Base-by-base conservation (phyloP, 2,329 filamentous ascomycete genomes). In the Diaporthe nobilis region DNA sequence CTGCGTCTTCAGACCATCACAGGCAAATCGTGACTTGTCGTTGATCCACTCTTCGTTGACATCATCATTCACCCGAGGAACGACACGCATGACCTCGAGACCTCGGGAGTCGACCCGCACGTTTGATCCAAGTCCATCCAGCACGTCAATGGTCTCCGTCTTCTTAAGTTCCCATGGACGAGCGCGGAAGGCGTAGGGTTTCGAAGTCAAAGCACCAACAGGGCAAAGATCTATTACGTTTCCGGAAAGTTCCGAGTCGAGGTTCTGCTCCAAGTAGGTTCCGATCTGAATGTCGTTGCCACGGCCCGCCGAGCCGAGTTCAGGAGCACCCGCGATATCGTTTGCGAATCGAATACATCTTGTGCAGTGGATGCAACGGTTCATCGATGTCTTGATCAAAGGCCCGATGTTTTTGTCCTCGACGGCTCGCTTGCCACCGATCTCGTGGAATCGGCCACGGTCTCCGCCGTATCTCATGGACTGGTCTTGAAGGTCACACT, bases 41-140 rank as follows among this genome's bases (percentile, higher is more conserved):
- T 98, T 97, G 85, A 99, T 98, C 97, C 97, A 99, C 86, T 99
- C 97, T 88, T 99, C 97, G 85, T 99, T 99, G 81, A 99, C 92
- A 81, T 98, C 96, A 83, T 99, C 97, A 84, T 99, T 99, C 77
- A 99, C 90, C 81, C 97, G 92, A 76, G 97, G 97, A 22, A 98
- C 84, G 77, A 99, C 90, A 81, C 97, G 93, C 96, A 99, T 98
- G 71, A 99, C 96, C 87, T 98, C 96, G 79, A 98, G 89, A 76
- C 97, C 97, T 82, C 97, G 92, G 75, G 95, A 94, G 86, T 99
- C 97, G 60, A 98, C 93, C 60, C 97, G 93, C 81, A 99, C 97
- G 84, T 97, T 98, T 75, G 96, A 98, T 76, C 97, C 97, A 77
- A 99, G 88, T 57, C 92, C 97, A 82, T 99, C 95, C 49, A 97